These are phyloP conservation scores for Nepenthes alata DNA, from an alignment of 179 eudicot species.

Conservation along the genomic window DNA sequence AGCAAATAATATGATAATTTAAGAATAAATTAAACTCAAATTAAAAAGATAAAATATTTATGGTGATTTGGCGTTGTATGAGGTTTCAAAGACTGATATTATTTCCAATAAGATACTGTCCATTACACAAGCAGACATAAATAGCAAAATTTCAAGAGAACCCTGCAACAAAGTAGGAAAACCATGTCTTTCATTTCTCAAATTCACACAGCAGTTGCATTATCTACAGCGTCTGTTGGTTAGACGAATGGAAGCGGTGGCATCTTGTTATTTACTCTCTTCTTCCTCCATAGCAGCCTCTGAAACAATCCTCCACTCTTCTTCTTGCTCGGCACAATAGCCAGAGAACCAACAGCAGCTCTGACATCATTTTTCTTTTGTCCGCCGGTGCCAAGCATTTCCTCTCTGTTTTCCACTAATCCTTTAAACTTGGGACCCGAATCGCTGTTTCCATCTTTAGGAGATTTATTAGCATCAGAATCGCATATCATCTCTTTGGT, in stretches of 20 bases:
- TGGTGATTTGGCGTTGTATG: too few relatives aligned
- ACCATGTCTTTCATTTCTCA: too few relatives aligned
- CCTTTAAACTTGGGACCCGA: neutral
- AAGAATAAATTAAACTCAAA: too few relatives aligned
- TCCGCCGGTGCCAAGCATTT: neutral
- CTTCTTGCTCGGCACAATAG: slow-evolving; percentile 47
- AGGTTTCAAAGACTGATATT: too few relatives aligned
- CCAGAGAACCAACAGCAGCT: slow-evolving; percentile 25
- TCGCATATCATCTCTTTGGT: slow-evolving; percentile 34
- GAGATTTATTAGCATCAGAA: slow-evolving; percentile 17
- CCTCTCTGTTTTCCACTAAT: neutral
- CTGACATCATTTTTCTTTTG: slow-evolving; percentile 9
- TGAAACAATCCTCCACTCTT: slow-evolving; percentile 34
- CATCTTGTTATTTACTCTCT: slow-evolving; percentile 38
- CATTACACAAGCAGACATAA: too few relatives aligned
- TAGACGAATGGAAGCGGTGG: slow-evolving; percentile 4
- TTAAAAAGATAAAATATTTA: too few relatives aligned
- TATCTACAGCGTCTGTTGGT: too few relatives aligned
- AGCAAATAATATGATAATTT: too few relatives aligned
- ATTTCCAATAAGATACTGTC: too few relatives aligned
- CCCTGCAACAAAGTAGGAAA: too few relatives aligned
- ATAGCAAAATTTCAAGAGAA: too few relatives aligned
- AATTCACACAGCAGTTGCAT: too few relatives aligned
- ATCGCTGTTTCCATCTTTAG: neutral
- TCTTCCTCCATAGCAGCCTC: slow-evolving; percentile 53